A percentile compares a stretch with the other conserved stretches of the same genome.
phyloP scores from a whole-genome alignment of 2,329 filamentous ascomycete genomes.

The Talaromyces sp. region DNA sequence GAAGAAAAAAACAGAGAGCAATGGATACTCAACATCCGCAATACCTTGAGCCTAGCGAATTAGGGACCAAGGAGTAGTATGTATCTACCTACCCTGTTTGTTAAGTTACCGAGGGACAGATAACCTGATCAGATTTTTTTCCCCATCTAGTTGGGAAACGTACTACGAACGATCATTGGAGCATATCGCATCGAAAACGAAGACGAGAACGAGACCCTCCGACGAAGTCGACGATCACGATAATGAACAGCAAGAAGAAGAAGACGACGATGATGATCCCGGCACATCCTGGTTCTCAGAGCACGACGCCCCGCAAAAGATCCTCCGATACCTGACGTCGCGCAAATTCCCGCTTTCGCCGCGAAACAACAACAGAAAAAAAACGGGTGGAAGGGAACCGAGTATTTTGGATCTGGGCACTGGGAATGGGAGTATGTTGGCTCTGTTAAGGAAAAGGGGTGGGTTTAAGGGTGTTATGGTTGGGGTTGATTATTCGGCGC shows the following conservation, averaged over 20 bases:
- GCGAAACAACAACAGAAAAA: conserved; percentile 18
- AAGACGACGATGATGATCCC: conserved; percentile 66
- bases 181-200: conserved; percentile 31
- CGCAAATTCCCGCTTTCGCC: conserved; percentile 43
- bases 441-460: conserved; percentile 63
- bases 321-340: conserved; percentile 62
- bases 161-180: conserved; percentile 43
- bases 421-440: conserved; percentile 89
- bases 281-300: conserved; percentile 97
- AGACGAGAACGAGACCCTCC: not conserved
- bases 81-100: conserved; percentile 28
- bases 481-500: conserved; percentile 80
- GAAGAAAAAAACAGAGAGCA: not conserved
- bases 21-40: conserved; percentile 37
- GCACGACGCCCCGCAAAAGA: conserved; percentile 76
- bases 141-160: conserved; percentile 58
- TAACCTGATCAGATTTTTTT: not conserved
- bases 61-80: conserved; percentile 90
- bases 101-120: not conserved
- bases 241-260: conserved; percentile 60
- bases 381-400: conserved; percentile 16
- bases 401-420: conserved; percentile 81
- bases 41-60: conserved; percentile 68
- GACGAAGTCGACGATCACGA: conserved; percentile 55
- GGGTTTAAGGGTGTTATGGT: conserved; percentile 65